phyloP scores from a whole-genome alignment of 768 basidiomycete genomes.

The Vishniacozyma victoriae region DNA sequence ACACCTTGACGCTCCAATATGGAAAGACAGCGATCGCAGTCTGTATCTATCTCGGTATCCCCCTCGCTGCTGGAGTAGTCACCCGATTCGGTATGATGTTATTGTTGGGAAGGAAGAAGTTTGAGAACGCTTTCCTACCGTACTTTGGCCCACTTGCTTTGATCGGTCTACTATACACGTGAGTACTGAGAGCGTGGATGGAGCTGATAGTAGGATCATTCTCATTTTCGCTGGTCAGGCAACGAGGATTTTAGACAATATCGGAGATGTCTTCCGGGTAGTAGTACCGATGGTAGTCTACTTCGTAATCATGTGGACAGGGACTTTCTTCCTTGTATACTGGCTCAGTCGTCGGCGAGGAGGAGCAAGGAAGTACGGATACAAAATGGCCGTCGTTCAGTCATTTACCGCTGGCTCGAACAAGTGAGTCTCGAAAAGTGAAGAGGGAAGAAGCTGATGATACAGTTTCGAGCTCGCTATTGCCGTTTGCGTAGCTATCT shows the following conservation, averaged over 20 bases:
- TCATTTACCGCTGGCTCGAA: conserved; percentile 74
- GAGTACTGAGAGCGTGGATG: not conserved
- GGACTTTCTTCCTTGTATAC: conserved; percentile 58
- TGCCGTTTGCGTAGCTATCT: conserved; percentile 70
- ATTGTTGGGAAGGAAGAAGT: conserved; percentile 51
- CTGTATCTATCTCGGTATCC: conserved; percentile 67
- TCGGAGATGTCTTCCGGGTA: conserved; percentile 71
- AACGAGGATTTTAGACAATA: conserved; percentile 64
- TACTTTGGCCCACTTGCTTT: conserved; percentile 64
- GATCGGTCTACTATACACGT: conserved; percentile 70
- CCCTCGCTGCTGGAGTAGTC: conserved; percentile 63
- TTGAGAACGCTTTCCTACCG: conserved; percentile 61
- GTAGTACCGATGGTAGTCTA: conserved; percentile 73
- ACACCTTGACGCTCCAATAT: conserved; percentile 66
- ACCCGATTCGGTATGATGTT: conserved; percentile 59
- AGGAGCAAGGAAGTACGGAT: conserved; percentile 49
- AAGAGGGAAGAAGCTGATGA: not conserved
- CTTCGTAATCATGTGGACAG: conserved; percentile 69
- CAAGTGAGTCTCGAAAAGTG: conserved; percentile 55
- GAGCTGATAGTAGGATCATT: conserved; percentile 31
- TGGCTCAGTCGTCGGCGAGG: conserved; percentile 50
- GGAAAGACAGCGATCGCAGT: conserved; percentile 37
- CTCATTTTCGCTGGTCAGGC: conserved; percentile 48
- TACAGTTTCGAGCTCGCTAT: conserved; percentile 66
- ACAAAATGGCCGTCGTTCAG: conserved; percentile 70